Percentiles rank a stretch among this genome's conserved stretches.
Conservation (phyloP, 805 yeast species). For the Yamadazyma ubonensis region DNA sequence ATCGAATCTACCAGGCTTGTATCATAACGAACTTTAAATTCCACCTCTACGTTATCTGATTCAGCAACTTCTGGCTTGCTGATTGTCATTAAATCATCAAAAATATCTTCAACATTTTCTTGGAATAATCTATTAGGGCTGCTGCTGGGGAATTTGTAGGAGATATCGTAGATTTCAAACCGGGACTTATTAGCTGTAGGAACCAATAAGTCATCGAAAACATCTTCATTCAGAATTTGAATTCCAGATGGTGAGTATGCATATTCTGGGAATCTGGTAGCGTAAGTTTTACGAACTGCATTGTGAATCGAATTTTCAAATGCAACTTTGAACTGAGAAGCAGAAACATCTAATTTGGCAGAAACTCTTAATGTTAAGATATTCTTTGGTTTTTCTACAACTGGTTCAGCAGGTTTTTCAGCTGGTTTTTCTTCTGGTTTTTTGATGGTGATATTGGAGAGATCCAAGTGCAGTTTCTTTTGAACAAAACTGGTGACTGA, state of each 20-base stretch:
- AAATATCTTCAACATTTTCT: constrained; percentile 16
- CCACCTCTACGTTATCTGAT: constrained; percentile 25
- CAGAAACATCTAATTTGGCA: constrained; percentile 26
- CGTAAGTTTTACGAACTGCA: constrained; percentile 32
- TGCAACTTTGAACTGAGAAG: constrained; percentile 27
- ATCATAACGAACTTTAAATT: constrained; percentile 34
- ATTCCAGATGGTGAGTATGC: constrained; percentile 28
- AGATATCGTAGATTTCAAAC: constrained; percentile 31
- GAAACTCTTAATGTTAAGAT: constrained; percentile 25
- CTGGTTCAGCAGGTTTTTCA: constrained; percentile 4
- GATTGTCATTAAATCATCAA: constrained; percentile 40
- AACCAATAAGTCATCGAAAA: constrained; percentile 39
- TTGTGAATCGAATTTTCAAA: constrained; percentile 30
- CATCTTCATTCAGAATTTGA: constrained; percentile 21
- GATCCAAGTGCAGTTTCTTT: constrained; percentile 62
- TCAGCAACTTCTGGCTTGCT: constrained; percentile 6
- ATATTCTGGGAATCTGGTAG: constrained; percentile 36
- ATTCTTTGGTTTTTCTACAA: constrained; percentile 26
- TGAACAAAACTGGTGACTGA: constrained; percentile 57
- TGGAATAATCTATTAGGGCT: constrained; percentile 9
- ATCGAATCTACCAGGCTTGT: constrained; percentile 34
- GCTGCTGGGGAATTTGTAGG: constrained; percentile 22
- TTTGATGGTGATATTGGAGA: constrained; percentile 52
- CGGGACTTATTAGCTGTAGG: constrained; percentile 36
- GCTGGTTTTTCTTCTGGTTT: constrained; percentile 6